Evolutionary conservation across 768 basidiomycete species (phyloP).

Genomic region (Jaapia argillacea): DNA sequence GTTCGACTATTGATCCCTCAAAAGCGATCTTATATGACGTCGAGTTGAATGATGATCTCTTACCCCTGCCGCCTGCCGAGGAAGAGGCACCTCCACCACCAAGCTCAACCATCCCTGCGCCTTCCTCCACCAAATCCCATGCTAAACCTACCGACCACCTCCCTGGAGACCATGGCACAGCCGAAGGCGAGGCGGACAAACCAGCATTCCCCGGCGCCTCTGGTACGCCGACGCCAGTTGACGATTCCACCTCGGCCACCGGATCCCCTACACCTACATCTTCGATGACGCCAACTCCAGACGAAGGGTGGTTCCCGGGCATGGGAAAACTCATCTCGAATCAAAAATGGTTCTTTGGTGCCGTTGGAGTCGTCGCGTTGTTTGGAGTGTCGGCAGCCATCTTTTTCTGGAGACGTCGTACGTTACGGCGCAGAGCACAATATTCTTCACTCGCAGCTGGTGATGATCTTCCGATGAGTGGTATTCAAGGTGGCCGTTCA

Average conservation of each 20-base stretch:
- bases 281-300: constrained; percentile 48
- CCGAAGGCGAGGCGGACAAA: constrained; percentile 70
- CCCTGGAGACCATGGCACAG: constrained; percentile 76
- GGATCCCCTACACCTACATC: constrained; percentile 15
- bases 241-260: neutral
- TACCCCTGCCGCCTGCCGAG: constrained; percentile 26
- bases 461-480: constrained; percentile 73
- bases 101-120: constrained; percentile 24
- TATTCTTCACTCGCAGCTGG: constrained; percentile 54
- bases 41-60: constrained; percentile 41
- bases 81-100: constrained; percentile 16
- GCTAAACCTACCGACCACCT: constrained; percentile 83
- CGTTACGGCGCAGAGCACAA: constrained; percentile 26
- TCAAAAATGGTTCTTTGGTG: constrained; percentile 87
- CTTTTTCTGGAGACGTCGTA: constrained; percentile 75
- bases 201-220: constrained; percentile 41
- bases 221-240: neutral
- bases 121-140: constrained; percentile 46
- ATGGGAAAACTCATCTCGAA: constrained; percentile 63
- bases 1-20: constrained; percentile 66
- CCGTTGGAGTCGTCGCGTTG: constrained; percentile 66
- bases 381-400: constrained; percentile 60
- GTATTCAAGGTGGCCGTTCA: constrained; percentile 23
- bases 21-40: constrained; percentile 55
- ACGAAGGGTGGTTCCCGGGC: constrained; percentile 80